phyloP scores from a whole-genome alignment of 2,329 filamentous ascomycete species.

The Sclerotinia sclerotiorum region DNA sequence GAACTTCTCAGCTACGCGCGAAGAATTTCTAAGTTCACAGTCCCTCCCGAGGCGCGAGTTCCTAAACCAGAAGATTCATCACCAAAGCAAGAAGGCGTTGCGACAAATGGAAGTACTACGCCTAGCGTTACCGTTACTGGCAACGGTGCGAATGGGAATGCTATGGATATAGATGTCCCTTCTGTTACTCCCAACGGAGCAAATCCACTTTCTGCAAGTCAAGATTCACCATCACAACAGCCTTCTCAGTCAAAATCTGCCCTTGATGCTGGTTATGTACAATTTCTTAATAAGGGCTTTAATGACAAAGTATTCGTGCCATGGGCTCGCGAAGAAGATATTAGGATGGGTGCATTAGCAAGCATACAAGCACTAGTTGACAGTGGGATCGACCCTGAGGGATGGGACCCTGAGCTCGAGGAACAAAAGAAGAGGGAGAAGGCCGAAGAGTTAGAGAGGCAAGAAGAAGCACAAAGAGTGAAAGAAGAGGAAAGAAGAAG shows the following conservation, averaged over 20 bases:
- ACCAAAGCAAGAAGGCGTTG: conserved; percentile 19
- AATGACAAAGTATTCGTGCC: conserved; percentile 63
- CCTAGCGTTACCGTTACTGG: conserved; percentile 29
- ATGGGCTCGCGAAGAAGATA: conserved; percentile 72
- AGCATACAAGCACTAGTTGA: conserved; percentile 62
- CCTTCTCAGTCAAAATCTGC: conserved; percentile 31
- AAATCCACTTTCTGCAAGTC: background rate
- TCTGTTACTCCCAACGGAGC: conserved; percentile 20
- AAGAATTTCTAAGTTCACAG: conserved; percentile 76
- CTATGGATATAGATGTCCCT: conserved; percentile 30
- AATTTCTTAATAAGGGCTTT: conserved; percentile 53
- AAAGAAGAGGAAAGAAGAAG: conserved; percentile 40
- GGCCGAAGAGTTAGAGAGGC: conserved; percentile 39
- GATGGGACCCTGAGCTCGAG: conserved; percentile 54
- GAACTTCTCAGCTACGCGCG: conserved; percentile 77
- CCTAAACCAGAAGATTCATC: conserved; percentile 6
- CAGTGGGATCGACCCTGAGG: conserved; percentile 60
- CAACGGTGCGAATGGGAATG: conserved; percentile 20
- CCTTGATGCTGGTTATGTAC: conserved; percentile 42
- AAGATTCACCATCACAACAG: conserved; percentile 29
- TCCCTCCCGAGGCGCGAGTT: conserved; percentile 50
- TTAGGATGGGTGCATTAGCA: conserved; percentile 67
- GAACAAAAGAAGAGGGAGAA: conserved; percentile 35
- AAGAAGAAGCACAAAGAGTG: conserved; percentile 34
- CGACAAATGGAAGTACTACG: conserved; percentile 37